Base-by-base conservation (phyloP, 2,329 filamentous ascomycete genomes). In the Fusarium solani-melongenae region DNA sequence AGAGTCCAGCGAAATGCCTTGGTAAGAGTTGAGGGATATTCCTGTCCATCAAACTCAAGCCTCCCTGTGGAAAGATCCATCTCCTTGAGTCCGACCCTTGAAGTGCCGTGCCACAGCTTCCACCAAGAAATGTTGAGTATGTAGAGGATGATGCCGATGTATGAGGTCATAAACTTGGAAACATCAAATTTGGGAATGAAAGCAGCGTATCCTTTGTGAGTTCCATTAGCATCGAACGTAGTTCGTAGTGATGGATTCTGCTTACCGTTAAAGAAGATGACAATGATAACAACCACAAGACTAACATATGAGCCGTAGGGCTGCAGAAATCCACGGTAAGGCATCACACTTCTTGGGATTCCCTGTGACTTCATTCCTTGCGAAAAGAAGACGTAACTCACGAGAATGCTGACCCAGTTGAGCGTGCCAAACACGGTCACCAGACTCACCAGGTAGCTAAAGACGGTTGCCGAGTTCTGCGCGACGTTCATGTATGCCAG, bases 381-480 rank as follows among this genome's bases (percentile, higher is more conserved):
- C 6, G 27, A 31, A 33, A 55, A 55, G 17, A 31, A 33, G 14
- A 66, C 7, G 15, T 69, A 59, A 4, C 38, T 66, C 27, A 58
- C 36, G 4, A 69, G 58, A 9, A 69, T 41, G 27, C 51, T 62
- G 20, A 62, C 46, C 67, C 63, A 69, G 36, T 62, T 66, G 20
- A 69, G 27, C 3, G 53, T 55, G n/a, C 67, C 63, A 10, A 69
- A 66, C 3, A 66, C 58, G 17, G 67, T 69, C 6, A 69, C 67
- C 9, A 69, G 58, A 41, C 58, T 69, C 41, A 69, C 62, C 2
- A 69, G 31, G 38, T 69, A 69, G 6, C 57, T 36, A 22, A 69
- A 69, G 8, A 69, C 58, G 8, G 33, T 34, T 4, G 57, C 31
- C 1, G 57, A 62, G 58, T 44, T 66, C n/a, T 57, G 46, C 1